Evolutionary conservation across 2,329 filamentous ascomycete species (phyloP).

Genomic region (Ascochyta pisi): DNA sequence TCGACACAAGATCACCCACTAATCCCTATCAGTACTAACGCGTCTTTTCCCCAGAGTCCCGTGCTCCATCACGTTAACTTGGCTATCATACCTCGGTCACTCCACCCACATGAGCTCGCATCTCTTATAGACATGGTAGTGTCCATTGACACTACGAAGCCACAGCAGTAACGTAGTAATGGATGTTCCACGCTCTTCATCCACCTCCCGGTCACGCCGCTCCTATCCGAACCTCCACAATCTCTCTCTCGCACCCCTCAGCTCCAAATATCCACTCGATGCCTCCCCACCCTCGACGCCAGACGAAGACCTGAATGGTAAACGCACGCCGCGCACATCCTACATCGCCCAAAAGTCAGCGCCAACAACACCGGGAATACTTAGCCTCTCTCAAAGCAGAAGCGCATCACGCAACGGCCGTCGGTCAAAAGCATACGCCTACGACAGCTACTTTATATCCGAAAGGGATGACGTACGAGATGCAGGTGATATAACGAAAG

Average conservation of each 20-base stretch:
- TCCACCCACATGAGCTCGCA: conserved; percentile 24
- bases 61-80: conserved; percentile 22
- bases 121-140: conserved; percentile 10
- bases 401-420: conserved; percentile 47
- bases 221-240: conserved; percentile 66
- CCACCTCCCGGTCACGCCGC: conserved; percentile 52
- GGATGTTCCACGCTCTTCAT: conserved; percentile 32
- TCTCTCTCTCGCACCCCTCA: conserved; percentile 67
- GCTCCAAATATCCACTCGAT: conserved; percentile 61
- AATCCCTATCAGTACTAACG: conserved; percentile 18
- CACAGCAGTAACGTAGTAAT: conserved; percentile 14
- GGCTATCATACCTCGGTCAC: conserved; percentile 35
- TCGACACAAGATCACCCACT: conserved; percentile 24
- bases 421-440: conserved; percentile 36
- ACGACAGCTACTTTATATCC: conserved; percentile 44
- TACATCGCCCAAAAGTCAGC: conserved; percentile 59
- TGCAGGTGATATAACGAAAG: conserved; percentile 51
- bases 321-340: conserved; percentile 47
- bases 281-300: conserved; percentile 46
- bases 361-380: conserved; percentile 57
- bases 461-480: conserved; percentile 32
- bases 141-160: background rate
- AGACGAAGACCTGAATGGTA: conserved; percentile 25
- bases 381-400: conserved; percentile 51
- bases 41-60: conserved; percentile 29